Evolutionary conservation across 2,329 filamentous ascomycete species (phyloP).

Genomic region (Fusarium sp.): DNA sequence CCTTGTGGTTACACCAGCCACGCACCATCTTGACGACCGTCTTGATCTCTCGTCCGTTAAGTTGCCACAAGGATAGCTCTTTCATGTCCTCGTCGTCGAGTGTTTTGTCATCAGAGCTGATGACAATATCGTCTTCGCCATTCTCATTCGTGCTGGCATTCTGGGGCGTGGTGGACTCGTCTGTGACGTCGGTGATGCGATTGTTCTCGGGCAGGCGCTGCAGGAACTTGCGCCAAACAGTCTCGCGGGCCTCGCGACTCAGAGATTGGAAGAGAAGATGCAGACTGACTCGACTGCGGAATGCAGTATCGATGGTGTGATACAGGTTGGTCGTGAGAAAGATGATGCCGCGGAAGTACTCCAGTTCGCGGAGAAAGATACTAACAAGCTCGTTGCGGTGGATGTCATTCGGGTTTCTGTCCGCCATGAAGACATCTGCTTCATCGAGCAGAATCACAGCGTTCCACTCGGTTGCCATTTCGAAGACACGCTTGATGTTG

Average conservation of each 20-base stretch:
- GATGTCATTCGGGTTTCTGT: slow-evolving; percentile 61
- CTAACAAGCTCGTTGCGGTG: slow-evolving; percentile 63
- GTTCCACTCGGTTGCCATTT: slow-evolving; percentile 64
- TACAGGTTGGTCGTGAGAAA: slow-evolving; percentile 61
- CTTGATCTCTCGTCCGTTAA: slow-evolving; percentile 64
- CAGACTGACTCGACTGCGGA: slow-evolving; percentile 62
- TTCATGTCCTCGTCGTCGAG: slow-evolving; percentile 54
- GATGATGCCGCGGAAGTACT: slow-evolving; percentile 61
- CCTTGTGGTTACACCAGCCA: slow-evolving; percentile 61
- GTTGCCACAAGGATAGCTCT: slow-evolving; percentile 56
- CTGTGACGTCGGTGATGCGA: slow-evolving; percentile 11
- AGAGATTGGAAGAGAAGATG: slow-evolving; percentile 61
- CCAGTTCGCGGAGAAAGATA: slow-evolving; percentile 62
- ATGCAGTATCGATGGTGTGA: slow-evolving; percentile 59
- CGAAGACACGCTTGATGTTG: slow-evolving; percentile 62
- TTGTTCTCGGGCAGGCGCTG: slow-evolving; percentile 49
- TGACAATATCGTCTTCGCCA: neutral
- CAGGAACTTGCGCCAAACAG: slow-evolving; percentile 63
- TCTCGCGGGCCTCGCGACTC: slow-evolving; percentile 53
- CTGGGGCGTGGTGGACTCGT: slow-evolving; percentile 11
- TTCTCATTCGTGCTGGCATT: neutral
- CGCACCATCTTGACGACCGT: slow-evolving; percentile 61
- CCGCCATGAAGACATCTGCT: slow-evolving; percentile 66
- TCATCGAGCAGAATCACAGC: slow-evolving; percentile 66
- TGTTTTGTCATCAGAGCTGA: slow-evolving; percentile 13